phyloP scores from a whole-genome alignment of 352 stramenopile genomes.

The Pythium dissotocum region DNA sequence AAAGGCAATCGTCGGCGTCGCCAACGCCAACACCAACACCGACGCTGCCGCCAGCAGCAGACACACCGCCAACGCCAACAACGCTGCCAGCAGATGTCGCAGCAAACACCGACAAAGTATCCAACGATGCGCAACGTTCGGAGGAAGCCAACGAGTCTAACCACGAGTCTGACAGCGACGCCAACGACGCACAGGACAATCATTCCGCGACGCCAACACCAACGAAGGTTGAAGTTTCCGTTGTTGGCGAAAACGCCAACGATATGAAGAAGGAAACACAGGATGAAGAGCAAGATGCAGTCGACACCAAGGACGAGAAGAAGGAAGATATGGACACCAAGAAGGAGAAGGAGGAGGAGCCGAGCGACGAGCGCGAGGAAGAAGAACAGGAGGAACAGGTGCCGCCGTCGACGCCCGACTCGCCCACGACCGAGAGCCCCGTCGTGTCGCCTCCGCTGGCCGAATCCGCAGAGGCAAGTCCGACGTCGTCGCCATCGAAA shows the following conservation, averaged over 20 bases:
- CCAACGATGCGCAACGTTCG: not conserved
- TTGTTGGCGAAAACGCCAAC: constrained; percentile 2
- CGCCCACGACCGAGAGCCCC: not conserved
- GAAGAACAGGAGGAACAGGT: not conserved
- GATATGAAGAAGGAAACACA: not conserved
- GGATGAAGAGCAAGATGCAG: not conserved
- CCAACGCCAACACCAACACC: constrained; percentile 6
- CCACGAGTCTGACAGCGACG: not conserved
- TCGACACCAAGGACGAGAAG: constrained; percentile 1
- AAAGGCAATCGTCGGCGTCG: not conserved
- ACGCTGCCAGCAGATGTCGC: constrained; percentile 1
- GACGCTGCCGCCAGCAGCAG: not conserved
- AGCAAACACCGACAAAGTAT: constrained; percentile 7
- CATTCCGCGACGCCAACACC: constrained; percentile 12
- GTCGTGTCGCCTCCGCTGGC: not conserved
- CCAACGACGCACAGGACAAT: constrained; percentile 13
- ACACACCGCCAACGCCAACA: constrained; percentile 4
- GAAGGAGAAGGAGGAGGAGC: constrained; percentile 4
- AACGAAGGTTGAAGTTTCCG: constrained; percentile 16
- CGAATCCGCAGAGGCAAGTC: not conserved
- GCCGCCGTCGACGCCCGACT: not conserved
- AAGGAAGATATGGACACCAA: not conserved
- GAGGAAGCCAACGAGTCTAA: not conserved
- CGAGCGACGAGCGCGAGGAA: not conserved
- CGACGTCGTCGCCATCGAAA: not conserved